phyloP scores from a whole-genome alignment of 257 asterid species.

The Scutellaria galericulata region DNA sequence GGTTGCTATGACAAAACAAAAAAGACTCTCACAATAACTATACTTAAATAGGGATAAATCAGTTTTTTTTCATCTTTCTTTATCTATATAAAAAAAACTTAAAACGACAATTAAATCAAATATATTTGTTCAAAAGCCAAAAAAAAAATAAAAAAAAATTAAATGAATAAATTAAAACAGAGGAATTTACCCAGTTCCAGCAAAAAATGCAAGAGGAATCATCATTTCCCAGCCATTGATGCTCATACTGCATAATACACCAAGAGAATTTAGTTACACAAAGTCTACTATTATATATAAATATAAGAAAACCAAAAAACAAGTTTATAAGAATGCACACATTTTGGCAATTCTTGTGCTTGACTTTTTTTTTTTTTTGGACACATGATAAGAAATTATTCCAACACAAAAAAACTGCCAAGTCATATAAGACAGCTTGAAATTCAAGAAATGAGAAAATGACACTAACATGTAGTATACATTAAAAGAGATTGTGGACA shows the following conservation, averaged over 20 bases:
- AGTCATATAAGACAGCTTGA: not conserved
- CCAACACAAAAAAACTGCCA: not conserved
- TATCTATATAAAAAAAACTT: no score
- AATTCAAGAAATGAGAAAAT: not conserved
- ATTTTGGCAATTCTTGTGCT: not conserved
- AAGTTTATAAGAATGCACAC: not conserved
- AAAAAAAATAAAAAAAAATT: not conserved
- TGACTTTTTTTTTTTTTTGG: no score
- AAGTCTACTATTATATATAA: not conserved
- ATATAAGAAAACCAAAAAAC: no score
- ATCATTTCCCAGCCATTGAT: constrained; percentile 84
- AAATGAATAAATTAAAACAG: not conserved
- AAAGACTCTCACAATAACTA: no score
- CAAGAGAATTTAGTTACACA: not conserved
- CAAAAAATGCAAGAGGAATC: constrained; percentile 84
- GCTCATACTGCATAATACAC: constrained; percentile 59
- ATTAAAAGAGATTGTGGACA: constrained; percentile 8
- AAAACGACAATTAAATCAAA: no score
- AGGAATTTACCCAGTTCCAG: constrained; percentile 72
- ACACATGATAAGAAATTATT: no score
- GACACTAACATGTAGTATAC: not conserved
- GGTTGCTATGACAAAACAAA: no score
- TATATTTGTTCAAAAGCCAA: no score
- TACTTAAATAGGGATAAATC: no score
- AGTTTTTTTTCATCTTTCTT: no score